Evolutionary conservation across 306 rosid genomes (phyloP), one percentile per base, ranked within the genome.

Genomic region (Datisca glomerata): DNA sequence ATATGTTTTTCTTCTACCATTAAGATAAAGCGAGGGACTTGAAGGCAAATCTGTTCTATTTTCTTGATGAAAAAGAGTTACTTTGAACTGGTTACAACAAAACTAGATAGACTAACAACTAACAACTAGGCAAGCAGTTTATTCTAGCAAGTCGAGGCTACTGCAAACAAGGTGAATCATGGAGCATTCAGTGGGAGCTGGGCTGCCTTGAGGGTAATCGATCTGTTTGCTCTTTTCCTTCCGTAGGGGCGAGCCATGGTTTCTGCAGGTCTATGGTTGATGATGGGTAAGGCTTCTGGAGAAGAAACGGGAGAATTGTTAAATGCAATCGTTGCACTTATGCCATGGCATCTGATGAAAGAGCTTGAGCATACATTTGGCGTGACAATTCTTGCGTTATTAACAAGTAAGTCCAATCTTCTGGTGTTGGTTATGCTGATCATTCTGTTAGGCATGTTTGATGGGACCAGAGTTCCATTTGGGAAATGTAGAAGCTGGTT

Each of bases 381-480:
- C 8, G 56, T 65, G 46, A 61, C 42, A 33, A 74, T 52, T 53
- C 32, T 72, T 54, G 76, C 87, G 10, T 78, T 69, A 72, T 74
- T 71, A 37, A 74, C 49, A 32, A 62, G 61, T 33, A 71, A 33
- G 42, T 67, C 61, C 47, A 60, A 21, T 41, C 31, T 71, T 15
- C 67, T 64, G 14, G 51, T 45, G 45, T 71, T 74, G 57, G 67
- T 63, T 46, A 57, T 58, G 64, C 48, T 71, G 64, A 69, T 71
- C 61, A 51, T 46, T 61, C 49, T 69, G 55, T 36, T 63, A 8
- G 76, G 81, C 43, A 48, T 19, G 35, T 66, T 59, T 2, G 84
- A 57, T n/a, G 87, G 84, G 40, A 71, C 68, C 45, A 71, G 35
- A 28, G 74, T 63, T 21, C 83, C 93, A 38, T 71, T 74, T 18